phyloP scores from a whole-genome alignment of 495 filamentous ascomycete species.

The Rostrohypoxylon terebratum region DNA sequence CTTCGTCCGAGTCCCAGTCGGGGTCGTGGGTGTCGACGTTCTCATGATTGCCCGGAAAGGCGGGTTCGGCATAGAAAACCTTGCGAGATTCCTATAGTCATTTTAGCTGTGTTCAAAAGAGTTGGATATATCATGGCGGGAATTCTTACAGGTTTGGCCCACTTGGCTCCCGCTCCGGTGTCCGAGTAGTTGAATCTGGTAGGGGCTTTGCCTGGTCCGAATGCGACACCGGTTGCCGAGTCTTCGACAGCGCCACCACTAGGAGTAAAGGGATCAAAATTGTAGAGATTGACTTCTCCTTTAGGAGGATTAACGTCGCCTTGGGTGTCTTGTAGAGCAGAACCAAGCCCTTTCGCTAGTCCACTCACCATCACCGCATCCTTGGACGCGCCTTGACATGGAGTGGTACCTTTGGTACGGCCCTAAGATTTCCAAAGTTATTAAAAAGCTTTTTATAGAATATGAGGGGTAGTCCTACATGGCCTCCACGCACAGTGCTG shows the following conservation, averaged over 20 bases:
- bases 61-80: slow-evolving; percentile 17
- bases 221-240: neutral
- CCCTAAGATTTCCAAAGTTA: neutral
- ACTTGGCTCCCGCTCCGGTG: neutral
- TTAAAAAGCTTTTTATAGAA: neutral
- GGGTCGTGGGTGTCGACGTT: neutral
- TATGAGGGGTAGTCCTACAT: slow-evolving; percentile 2
- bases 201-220: neutral
- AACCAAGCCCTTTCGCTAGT: neutral
- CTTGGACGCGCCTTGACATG: neutral
- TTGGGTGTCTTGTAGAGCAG: neutral
- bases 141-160: slow-evolving; percentile 26
- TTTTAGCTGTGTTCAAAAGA: slow-evolving; percentile 5
- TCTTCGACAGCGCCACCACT: neutral
- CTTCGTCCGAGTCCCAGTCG: slow-evolving; percentile 1
- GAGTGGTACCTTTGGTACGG: neutral
- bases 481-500: neutral
- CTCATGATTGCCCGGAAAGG: neutral
- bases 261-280: neutral
- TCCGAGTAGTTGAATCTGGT: neutral
- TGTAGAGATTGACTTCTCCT: neutral
- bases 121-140: neutral
- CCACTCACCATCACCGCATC: neutral
- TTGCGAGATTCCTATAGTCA: slow-evolving; percentile 25
- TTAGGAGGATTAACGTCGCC: neutral